Base-by-base conservation (phyloP, 2,329 filamentous ascomycete species). In the Nigrospora osmanthi region DNA sequence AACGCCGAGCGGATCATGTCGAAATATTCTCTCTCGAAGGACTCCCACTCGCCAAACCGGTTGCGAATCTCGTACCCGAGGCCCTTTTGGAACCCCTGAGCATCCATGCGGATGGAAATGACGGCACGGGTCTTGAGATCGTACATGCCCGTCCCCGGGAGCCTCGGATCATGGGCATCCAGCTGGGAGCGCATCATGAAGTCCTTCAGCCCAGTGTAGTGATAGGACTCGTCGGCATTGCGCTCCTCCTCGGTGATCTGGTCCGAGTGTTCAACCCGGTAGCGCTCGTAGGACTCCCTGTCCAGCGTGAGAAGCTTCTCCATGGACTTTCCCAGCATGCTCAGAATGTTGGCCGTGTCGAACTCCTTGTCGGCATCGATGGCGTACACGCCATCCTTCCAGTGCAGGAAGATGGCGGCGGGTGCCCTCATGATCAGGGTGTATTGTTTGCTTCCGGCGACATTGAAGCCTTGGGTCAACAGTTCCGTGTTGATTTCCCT, bases 1-100 rank as follows among this genome's bases (percentile, higher is more conserved):
- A 98, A 91, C 0, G 91, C 93, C 1, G 90, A 80, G 43, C 94
- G 80, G 48, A 95, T 91, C 89, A 98, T 94, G 64, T 98, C 93
- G 62, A 85, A 95, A 63, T 93, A 96, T 58, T 98, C 94, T 47
- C 90, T 82, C 67, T 98, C 93, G 61, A 85, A 98, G 0, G 91
- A 97, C 62, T 95, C 85, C 73, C 78, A 98, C 47, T 82, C 73
- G 14, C 94, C 94, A 43, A 81, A 80, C 0, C 80, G 80, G 35
- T 73, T 66, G 48, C 81, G 83, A 54, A 98, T 89, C 63, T 98
- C 87, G 62, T 98, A 98, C 3, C 88, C 90, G 12, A 83, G 69
- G 28, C 89, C 89, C 40, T 83, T 73, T 52, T 91, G 75, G 58
- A 84, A 87, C 15, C 84, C 78, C 5, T 62, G 56, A 0, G 86